phyloP scores from a whole-genome alignment of 2,329 filamentous ascomycete species.

The Blastomyces silverae region DNA sequence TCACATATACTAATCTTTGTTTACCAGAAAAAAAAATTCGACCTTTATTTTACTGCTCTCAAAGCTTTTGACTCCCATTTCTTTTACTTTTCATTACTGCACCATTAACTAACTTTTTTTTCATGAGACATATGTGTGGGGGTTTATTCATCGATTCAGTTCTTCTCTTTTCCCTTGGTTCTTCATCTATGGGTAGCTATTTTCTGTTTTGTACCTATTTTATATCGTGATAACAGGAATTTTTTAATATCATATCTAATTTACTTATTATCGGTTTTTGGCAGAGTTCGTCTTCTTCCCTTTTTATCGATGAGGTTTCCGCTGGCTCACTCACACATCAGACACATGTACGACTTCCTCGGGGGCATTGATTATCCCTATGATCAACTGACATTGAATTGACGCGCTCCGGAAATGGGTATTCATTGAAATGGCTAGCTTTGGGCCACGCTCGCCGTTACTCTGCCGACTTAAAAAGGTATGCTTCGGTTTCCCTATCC shows the following conservation, averaged over 20 bases:
- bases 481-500: no score
- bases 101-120: background rate
- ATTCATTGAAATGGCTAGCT: no score
- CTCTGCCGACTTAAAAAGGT: no score
- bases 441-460: no score
- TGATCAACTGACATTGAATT: background rate
- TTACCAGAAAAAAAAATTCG: no score
- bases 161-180: background rate
- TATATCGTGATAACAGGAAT: background rate
- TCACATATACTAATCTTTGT: background rate
- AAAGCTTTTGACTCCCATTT: no score
- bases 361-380: background rate
- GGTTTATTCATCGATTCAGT: background rate
- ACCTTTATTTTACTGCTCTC: no score
- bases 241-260: background rate
- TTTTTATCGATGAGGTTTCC: no score
- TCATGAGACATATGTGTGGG: conserved; percentile 6
- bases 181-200: background rate
- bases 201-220: background rate
- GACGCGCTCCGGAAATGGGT: no score
- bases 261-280: background rate
- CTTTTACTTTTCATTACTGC: no score
- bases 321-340: no score
- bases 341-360: no score
- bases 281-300: background rate